These are phyloP conservation scores for Talaromyces funiculosus DNA, from an alignment of 2,329 filamentous ascomycete genomes.

Conservation along the genomic window DNA sequence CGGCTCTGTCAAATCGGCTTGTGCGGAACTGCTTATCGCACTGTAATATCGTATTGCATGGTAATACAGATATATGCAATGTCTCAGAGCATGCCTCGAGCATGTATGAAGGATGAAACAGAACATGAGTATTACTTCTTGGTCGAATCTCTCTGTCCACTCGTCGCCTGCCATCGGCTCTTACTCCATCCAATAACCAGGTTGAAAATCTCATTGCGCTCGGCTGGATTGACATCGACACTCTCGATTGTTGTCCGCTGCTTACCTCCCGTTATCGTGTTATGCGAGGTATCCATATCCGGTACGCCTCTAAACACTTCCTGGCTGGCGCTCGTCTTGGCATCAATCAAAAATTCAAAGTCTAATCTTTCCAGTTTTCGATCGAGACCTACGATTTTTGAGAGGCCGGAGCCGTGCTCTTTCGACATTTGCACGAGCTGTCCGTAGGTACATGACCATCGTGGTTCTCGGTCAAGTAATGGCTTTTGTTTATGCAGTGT, in stretches of 20 bases:
- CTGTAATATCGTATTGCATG: background rate
- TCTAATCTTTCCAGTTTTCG: conserved; percentile 7
- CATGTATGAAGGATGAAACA: background rate
- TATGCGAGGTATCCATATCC: background rate
- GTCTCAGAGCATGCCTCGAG: background rate
- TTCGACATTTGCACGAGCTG: conserved; percentile 13
- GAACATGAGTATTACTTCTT: background rate
- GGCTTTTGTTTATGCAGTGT: conserved; percentile 1
- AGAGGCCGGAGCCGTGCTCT: background rate
- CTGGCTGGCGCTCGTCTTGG: background rate
- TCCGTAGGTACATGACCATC: conserved; percentile 11
- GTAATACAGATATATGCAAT: background rate
- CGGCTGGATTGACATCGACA: conserved; percentile 13
- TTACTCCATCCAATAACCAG: conserved; percentile 22
- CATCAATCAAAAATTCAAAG: conserved; percentile 1
- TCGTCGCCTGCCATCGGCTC: conserved; percentile 19
- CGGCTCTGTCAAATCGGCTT: background rate
- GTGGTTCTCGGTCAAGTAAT: conserved; percentile 1
- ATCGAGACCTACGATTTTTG: conserved; percentile 4
- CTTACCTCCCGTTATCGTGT: background rate
- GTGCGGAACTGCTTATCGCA: background rate
- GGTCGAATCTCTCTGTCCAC: background rate
- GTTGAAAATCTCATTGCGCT: conserved; percentile 23
- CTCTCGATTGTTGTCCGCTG: conserved; percentile 8
- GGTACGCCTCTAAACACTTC: background rate